Conservation (phyloP, 768 basidiomycete genomes). For the Termitomyces sp. region DNA sequence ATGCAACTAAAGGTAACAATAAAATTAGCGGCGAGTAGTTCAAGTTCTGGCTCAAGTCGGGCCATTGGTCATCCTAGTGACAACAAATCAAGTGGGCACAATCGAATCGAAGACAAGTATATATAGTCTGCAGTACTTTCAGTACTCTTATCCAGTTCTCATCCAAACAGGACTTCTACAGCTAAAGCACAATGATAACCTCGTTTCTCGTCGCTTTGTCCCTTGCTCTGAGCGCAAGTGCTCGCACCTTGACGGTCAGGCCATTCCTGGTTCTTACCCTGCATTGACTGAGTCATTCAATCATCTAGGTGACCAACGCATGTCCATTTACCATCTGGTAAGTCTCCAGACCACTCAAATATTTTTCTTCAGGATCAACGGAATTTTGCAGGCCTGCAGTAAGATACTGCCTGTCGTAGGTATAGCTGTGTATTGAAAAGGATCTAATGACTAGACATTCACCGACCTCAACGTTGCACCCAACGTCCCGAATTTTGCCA, state of each 20-base stretch:
- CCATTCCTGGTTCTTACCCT: no score
- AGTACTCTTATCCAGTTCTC: background rate
- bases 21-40: background rate
- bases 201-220: background rate
- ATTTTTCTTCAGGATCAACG: background rate
- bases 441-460: background rate
- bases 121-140: background rate
- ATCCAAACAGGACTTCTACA: background rate
- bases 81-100: background rate
- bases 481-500: background rate
- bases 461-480: background rate
- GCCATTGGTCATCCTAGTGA: background rate
- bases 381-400: background rate
- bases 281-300: background rate
- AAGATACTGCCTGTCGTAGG: background rate
- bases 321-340: slow-evolving; percentile 2
- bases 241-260: slow-evolving; percentile 1
- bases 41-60: background rate
- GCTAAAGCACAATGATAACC: background rate
- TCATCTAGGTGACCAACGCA: background rate
- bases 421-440: background rate
- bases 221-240: background rate
- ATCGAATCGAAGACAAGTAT: background rate
- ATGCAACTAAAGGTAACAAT: background rate
- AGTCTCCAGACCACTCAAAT: background rate